Evolutionary conservation across 306 rosid species (phyloP).

Genomic region (Medicago ruthenica): DNA sequence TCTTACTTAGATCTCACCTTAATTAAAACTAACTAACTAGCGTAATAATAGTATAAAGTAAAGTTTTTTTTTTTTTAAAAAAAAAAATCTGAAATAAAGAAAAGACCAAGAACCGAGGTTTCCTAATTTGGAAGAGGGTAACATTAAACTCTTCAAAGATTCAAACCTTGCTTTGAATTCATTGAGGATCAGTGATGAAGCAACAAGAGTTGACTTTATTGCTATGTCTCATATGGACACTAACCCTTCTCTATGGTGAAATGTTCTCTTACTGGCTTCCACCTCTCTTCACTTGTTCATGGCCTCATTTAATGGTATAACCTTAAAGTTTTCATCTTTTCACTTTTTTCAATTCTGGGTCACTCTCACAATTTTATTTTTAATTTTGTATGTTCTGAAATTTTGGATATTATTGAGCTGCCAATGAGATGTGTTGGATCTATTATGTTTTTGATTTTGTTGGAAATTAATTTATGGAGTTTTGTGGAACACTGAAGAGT

Average conservation of each 20-base stretch:
- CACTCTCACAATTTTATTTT: neutral
- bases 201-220: conserved; percentile 60
- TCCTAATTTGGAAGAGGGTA: neutral
- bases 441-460: conserved; percentile 8
- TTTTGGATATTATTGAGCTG: neutral
- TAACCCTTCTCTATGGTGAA: conserved; percentile 73
- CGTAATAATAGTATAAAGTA: too few relatives aligned
- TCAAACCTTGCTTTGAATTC: neutral
- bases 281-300: conserved; percentile 56
- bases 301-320: conserved; percentile 66
- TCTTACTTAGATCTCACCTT: too few relatives aligned
- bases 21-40: too few relatives aligned
- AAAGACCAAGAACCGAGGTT: neutral
- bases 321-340: conserved; percentile 22
- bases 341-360: conserved; percentile 25
- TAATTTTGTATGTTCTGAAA: neutral
- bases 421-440: conserved; percentile 39
- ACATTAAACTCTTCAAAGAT: neutral
- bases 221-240: conserved; percentile 69
- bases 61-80: too few relatives aligned
- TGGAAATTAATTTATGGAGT: conserved; percentile 10
- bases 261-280: conserved; percentile 72
- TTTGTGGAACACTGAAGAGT: conserved; percentile 25
- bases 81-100: neutral
- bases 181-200: conserved; percentile 59